Evolutionary conservation across 192 early-diverging fungal genomes (phyloP), one percentile per base, ranked within the genome.

Genomic region (Mortierella claussenii): DNA sequence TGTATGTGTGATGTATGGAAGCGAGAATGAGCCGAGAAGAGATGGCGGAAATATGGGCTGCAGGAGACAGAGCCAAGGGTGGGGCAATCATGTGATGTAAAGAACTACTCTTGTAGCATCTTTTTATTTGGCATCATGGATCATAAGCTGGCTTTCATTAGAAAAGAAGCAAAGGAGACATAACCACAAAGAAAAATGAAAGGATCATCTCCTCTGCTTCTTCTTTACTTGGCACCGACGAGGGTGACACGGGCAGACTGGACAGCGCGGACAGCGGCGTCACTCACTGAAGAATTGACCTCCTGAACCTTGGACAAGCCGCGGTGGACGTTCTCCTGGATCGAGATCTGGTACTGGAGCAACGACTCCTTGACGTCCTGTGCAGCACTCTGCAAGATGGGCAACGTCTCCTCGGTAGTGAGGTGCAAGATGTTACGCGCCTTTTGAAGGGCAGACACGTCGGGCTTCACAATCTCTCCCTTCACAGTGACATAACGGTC

Each of bases 361-460:
- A 81, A 44, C 17, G 68, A 60, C 50, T 83, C 83, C 60, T 79
- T 81, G 45, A 88, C 56, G 33, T 81, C 82, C 34, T 76, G 60
- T 23, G 82, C 63, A 10, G 84, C 82, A 17, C 36, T 58, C 48
- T 81, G 76, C 13, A 88, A 55, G 23, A 86, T 55, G 1, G 86
- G 86, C 17, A 88, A 34, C 10, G 83, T 82, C 49, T 86, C 79
- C 15, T 81, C 80, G 20, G 79, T 82, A 49, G 84, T 85, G 21
- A 89, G 49, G 7, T 79, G 64, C 26, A 87, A 52, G 21, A 89
- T 82, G 61, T 84, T 82, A 48, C 65, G 79, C 4, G 88, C 88
- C 64, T 87, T 87, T 37, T 87, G 81, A 37, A 87, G 23, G 12
- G 86, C 71, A 23, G 82, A 51, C 3, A 80, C 69, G 24, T 89